A percentile compares a stretch with the other conserved stretches of the same genome.
Conservation (phyloP, 352 stramenopile species). For the Phytophthora pluvialis region DNA sequence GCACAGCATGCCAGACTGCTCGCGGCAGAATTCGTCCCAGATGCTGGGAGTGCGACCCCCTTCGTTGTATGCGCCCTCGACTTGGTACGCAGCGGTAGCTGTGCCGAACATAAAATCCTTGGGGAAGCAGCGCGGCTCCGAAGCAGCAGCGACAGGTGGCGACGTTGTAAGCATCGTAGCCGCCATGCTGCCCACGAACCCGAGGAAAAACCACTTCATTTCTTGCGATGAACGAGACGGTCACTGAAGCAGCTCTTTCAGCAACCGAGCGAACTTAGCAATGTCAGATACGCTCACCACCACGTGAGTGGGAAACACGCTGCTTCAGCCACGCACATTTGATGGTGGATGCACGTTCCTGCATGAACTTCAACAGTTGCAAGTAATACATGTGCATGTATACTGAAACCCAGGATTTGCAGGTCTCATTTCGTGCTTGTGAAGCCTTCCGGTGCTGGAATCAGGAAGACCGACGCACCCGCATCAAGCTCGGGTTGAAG, state of each 20-base stretch:
- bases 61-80: constrained; percentile 87
- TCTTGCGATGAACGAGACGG: not conserved
- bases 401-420: too few species aligned
- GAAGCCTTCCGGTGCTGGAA: constrained; percentile 20
- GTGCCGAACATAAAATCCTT: constrained; percentile 83
- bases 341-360: constrained; percentile 26
- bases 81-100: constrained; percentile 90
- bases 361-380: constrained; percentile 15
- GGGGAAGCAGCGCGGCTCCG: constrained; percentile 45
- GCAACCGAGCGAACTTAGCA: constrained; percentile 5
- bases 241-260: constrained; percentile 5
- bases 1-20: constrained; percentile 66
- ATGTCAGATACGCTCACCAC: too few species aligned
- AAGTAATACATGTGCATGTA: too few species aligned
- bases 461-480: too few species aligned
- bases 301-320: not conserved
- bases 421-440: not conserved
- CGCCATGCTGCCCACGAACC: constrained; percentile 8
- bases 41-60: constrained; percentile 82
- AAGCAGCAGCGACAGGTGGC: not conserved
- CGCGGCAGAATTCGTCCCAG: constrained; percentile 91
- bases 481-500: constrained; percentile 3
- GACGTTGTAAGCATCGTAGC: too few species aligned
- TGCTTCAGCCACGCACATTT: constrained; percentile 29
- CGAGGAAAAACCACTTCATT: constrained; percentile 23